These are phyloP conservation scores for Ophiostoma sp. DNA, from an alignment of 2,329 filamentous ascomycete genomes.

Conservation along the genomic window DNA sequence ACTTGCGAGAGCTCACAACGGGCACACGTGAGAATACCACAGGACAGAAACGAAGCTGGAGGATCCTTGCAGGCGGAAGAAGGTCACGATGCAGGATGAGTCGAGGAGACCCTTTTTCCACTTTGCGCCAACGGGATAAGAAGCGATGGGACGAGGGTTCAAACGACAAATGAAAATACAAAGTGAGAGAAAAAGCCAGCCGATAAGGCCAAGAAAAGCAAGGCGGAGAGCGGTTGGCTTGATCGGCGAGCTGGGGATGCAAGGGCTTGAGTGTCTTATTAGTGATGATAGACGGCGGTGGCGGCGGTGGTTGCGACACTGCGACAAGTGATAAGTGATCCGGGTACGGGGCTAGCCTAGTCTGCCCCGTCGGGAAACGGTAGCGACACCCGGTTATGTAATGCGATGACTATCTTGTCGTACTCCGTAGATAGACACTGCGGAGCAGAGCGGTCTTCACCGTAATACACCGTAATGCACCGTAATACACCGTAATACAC, in stretches of 20 bases:
- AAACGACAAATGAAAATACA: background rate
- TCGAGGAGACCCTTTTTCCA: slow-evolving; percentile 2
- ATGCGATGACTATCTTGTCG: background rate
- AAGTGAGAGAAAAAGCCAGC: no score
- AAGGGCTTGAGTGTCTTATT: background rate
- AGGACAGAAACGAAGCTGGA: background rate
- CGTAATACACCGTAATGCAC: no score
- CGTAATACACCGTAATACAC: no score
- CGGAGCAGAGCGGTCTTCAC: no score
- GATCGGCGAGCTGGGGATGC: background rate
- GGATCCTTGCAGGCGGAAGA: background rate
- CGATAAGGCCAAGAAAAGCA: slow-evolving; percentile 7
- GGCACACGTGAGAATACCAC: background rate
- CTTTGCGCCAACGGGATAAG: background rate
- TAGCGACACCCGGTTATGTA: slow-evolving; percentile 4
- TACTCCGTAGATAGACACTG: no score
- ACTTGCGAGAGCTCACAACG: background rate
- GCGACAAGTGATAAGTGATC: slow-evolving; percentile 7
- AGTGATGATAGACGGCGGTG: background rate
- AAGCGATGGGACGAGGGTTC: background rate
- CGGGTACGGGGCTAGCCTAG: slow-evolving; percentile 1
- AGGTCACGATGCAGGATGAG: slow-evolving; percentile 4
- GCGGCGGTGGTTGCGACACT: background rate
- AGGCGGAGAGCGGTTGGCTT: slow-evolving; percentile 1
- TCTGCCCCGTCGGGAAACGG: background rate